Percentiles rank a stretch among this genome's conserved stretches.
Conservation (phyloP, 2,329 filamentous ascomycete genomes). For the Penicillium glabrum region DNA sequence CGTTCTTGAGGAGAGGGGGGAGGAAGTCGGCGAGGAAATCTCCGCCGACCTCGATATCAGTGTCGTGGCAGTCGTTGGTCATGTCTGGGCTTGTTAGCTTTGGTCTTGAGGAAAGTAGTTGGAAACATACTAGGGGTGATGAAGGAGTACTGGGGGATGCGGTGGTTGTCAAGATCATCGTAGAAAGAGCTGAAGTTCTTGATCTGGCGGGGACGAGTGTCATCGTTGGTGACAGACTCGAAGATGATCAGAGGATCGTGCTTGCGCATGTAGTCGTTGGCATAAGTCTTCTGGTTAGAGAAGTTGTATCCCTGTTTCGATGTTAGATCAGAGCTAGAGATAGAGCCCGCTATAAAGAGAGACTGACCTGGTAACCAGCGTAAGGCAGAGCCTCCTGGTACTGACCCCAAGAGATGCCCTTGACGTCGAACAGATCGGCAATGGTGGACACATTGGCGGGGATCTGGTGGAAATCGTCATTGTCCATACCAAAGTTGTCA, state of each 20-base stretch:
- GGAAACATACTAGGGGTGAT: slow-evolving; percentile 41
- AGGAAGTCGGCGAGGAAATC: slow-evolving; percentile 68
- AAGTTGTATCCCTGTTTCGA: slow-evolving; percentile 32
- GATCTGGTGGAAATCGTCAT: slow-evolving; percentile 58
- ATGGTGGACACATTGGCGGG: slow-evolving; percentile 66
- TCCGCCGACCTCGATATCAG: slow-evolving; percentile 68
- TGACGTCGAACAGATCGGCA: slow-evolving; percentile 66
- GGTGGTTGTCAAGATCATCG: slow-evolving; percentile 61
- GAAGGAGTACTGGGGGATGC: slow-evolving; percentile 69
- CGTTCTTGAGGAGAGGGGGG: slow-evolving; percentile 66
- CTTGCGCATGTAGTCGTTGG: slow-evolving; percentile 79
- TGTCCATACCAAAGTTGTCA: slow-evolving; percentile 50
- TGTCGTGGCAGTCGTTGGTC: slow-evolving; percentile 73
- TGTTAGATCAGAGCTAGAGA: not conserved
- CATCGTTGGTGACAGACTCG: slow-evolving; percentile 61
- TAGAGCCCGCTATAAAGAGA: not conserved
- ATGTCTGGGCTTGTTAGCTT: slow-evolving; percentile 31
- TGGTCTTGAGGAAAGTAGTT: not conserved
- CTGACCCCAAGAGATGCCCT: slow-evolving; percentile 65
- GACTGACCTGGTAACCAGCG: slow-evolving; percentile 63
- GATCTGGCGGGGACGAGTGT: slow-evolving; percentile 63
- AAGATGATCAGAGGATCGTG: slow-evolving; percentile 70
- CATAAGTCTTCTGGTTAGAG: slow-evolving; percentile 62
- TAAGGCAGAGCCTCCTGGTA: slow-evolving; percentile 81
- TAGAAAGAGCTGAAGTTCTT: slow-evolving; percentile 74